Percentiles rank a stretch among this genome's conserved stretches.
These are phyloP conservation scores for Pseudogymnoascus sp. DNA, from an alignment of 2,329 filamentous ascomycete species.

Conservation along the genomic window DNA sequence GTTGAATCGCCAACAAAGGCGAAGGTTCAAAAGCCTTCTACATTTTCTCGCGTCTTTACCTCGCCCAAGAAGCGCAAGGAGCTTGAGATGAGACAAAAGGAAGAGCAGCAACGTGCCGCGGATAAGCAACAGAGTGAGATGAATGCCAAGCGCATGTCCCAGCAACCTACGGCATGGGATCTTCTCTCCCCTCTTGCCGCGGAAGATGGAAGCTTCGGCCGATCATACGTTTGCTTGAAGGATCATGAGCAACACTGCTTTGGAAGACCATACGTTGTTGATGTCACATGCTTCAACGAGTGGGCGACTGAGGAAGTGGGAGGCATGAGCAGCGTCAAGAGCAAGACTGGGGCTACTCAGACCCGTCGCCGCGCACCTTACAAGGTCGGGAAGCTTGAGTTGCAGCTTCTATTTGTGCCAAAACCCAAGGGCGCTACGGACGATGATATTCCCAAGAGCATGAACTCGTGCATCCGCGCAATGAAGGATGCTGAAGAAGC, in stretches of 20 bases:
- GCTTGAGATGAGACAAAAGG: conserved; percentile 72
- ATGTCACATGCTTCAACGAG: conserved; percentile 95
- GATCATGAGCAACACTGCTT: conserved; percentile 86
- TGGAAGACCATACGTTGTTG: conserved; percentile 77
- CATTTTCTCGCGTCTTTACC: conserved; percentile 85
- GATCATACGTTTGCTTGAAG: conserved; percentile 87
- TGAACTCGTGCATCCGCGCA: conserved; percentile 92
- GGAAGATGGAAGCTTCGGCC: conserved; percentile 86
- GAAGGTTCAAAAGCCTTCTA: conserved; percentile 58
- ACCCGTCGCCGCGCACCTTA: conserved; percentile 85
- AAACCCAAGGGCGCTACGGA: conserved; percentile 80
- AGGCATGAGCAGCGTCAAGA: conserved; percentile 82
- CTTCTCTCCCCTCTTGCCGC: conserved; percentile 78
- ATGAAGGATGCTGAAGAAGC: conserved; percentile 83
- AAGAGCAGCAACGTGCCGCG: conserved; percentile 69
- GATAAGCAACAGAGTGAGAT: conserved; percentile 55
- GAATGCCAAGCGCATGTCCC: conserved; percentile 51
- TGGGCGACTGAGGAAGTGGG: conserved; percentile 84
- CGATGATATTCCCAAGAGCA: conserved; percentile 98
- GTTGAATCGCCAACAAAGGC: conserved; percentile 54
- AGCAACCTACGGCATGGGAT: conserved; percentile 72
- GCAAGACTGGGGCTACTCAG: conserved; percentile 68
- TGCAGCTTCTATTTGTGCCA: conserved; percentile 91
- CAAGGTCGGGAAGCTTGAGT: conserved; percentile 85
- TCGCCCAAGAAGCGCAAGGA: conserved; percentile 97